A percentile compares a stretch with the other conserved stretches of the same genome.
phyloP scores from a whole-genome alignment of 2,329 filamentous ascomycete genomes.

The Microcyclosporella mali region DNA sequence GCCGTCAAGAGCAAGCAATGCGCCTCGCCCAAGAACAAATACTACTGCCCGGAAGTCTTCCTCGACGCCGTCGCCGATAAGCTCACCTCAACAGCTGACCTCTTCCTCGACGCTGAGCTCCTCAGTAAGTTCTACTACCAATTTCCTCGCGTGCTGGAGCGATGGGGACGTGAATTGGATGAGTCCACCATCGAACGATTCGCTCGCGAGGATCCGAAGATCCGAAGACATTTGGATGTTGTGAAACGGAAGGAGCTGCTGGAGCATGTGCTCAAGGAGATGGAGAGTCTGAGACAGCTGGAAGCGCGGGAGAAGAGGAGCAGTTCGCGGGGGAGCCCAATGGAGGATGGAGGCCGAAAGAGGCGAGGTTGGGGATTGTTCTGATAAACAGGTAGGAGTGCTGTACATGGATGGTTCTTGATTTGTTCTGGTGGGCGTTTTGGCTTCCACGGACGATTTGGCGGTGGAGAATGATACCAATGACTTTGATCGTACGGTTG shows the following conservation, averaged over 20 bases:
- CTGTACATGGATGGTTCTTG: background rate
- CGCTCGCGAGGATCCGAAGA: constrained; percentile 86
- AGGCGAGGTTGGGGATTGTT: constrained; percentile 33
- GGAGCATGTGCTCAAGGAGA: constrained; percentile 90
- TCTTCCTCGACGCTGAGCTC: constrained; percentile 95
- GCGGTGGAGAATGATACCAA: constrained; percentile 16
- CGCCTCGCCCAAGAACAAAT: constrained; percentile 76
- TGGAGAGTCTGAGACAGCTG: constrained; percentile 80
- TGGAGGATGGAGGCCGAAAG: constrained; percentile 23
- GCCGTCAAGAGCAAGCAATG: constrained; percentile 91
- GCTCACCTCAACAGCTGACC: constrained; percentile 85
- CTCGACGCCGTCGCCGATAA: constrained; percentile 96
- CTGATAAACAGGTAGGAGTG: constrained; percentile 3
- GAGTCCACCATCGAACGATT: constrained; percentile 81
- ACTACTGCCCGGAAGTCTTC: constrained; percentile 94
- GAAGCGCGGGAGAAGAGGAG: constrained; percentile 65
- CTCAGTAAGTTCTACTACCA: constrained; percentile 95
- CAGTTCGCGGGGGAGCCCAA: constrained; percentile 33
- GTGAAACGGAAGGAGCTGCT: constrained; percentile 87
- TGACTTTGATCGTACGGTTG: background rate
- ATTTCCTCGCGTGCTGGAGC: constrained; percentile 87
- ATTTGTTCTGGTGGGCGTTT: no score
- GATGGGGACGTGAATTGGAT: constrained; percentile 63
- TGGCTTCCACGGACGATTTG: constrained; percentile 1
- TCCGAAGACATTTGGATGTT: constrained; percentile 81